Evolutionary conservation across 163 green algal species (phyloP).

Genomic region (Scenedesmus sp.): DNA sequence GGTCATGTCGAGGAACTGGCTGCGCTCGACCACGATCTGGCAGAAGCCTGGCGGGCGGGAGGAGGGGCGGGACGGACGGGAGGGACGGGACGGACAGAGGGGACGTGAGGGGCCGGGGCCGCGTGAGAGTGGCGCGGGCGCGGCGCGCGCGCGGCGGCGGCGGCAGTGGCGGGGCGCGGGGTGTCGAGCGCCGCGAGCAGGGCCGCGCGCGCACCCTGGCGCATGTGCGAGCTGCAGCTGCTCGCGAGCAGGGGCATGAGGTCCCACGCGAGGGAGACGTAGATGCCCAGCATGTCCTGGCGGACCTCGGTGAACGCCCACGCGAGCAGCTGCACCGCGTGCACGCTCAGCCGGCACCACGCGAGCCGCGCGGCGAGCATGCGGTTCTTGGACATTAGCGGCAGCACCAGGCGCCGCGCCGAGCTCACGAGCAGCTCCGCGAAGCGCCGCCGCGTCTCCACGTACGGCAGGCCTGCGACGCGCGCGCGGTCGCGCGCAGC

Average conservation of each 20-base stretch:
- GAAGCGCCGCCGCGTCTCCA: conserved; percentile 31
- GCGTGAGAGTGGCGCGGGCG: no score
- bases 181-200: no score
- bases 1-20: conserved; percentile 30
- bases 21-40: conserved; percentile 38
- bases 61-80: no score
- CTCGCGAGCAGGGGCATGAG: conserved; percentile 35
- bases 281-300: conserved; percentile 35
- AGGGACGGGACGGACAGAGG: no score
- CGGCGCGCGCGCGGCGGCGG: no score
- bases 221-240: conserved; percentile 28
- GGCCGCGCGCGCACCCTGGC: conserved; percentile 25
- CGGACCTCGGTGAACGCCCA: conserved; percentile 38
- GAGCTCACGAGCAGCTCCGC: conserved; percentile 34
- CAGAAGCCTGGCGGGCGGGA: conserved; percentile 48
- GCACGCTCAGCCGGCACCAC: conserved; percentile 31
- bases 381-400: conserved; percentile 25
- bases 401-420: conserved; percentile 27
- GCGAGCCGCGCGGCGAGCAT: conserved; percentile 34
- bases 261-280: conserved; percentile 38
- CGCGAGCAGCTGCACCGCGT: conserved; percentile 31
- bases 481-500: no score
- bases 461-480: conserved; percentile 18
- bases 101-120: no score
- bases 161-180: no score